Conservation (phyloP, 2,329 filamentous ascomycete species). For the Mycocentrospora acerina region DNA sequence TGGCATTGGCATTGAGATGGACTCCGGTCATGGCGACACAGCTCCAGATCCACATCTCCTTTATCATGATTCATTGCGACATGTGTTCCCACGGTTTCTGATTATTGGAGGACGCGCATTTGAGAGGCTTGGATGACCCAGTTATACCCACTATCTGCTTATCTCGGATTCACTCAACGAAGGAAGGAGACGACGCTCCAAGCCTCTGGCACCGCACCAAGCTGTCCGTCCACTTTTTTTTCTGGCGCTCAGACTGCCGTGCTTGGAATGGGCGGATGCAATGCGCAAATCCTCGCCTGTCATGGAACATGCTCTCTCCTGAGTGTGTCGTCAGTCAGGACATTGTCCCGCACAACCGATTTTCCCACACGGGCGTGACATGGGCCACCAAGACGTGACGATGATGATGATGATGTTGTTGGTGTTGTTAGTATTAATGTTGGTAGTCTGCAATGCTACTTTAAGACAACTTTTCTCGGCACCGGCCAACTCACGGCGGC, state of each 20-base stretch:
- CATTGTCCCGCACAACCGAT: slow-evolving; percentile 10
- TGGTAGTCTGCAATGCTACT: slow-evolving; percentile 1
- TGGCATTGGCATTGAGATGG: slow-evolving; percentile 2
- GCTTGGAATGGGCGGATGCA: slow-evolving; percentile 21
- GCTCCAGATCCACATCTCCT: slow-evolving; percentile 10
- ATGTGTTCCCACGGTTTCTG: slow-evolving; percentile 17
- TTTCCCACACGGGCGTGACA: not conserved
- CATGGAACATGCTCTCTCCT: slow-evolving; percentile 17
- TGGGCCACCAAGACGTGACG: no score
- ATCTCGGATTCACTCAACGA: slow-evolving; percentile 36
- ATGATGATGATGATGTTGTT: slow-evolving; percentile 2
- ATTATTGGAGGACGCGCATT: slow-evolving; percentile 32
- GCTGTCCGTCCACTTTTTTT: slow-evolving; percentile 41
- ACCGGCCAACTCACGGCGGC: slow-evolving; percentile 16
- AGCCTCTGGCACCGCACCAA: slow-evolving; percentile 21
- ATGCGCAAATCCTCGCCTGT: slow-evolving; percentile 26
- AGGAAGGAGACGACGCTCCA: no score
- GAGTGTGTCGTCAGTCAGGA: slow-evolving; percentile 25
- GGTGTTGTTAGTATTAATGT: not conserved
- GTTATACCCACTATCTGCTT: slow-evolving; percentile 38
- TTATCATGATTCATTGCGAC: slow-evolving; percentile 19
- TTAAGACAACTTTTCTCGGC: not conserved
- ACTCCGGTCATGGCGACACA: slow-evolving; percentile 15
- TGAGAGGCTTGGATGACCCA: slow-evolving; percentile 30
- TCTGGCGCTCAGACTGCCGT: slow-evolving; percentile 22